These are phyloP conservation scores for Zhuliangozyma blackwelliae DNA, from an alignment of 1,139 yeast genomes.

Conservation along the genomic window DNA sequence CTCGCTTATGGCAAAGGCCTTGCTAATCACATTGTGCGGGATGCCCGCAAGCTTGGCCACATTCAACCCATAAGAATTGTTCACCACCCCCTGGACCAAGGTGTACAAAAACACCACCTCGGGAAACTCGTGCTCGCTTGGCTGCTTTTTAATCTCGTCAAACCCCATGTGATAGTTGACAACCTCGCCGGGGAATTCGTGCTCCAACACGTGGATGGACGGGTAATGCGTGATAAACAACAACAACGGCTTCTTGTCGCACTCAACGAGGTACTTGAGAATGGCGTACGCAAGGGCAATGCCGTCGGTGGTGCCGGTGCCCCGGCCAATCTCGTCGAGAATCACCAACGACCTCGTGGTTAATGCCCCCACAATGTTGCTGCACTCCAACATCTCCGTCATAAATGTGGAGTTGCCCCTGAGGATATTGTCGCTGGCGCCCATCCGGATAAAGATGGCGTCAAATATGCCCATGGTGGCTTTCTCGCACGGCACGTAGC, in stretches of 20 bases:
- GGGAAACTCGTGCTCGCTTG: slow-evolving; percentile 28
- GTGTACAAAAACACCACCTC: slow-evolving; percentile 59
- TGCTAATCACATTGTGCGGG: slow-evolving; percentile 43
- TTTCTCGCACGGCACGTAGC: slow-evolving; percentile 35
- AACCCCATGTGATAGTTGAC: slow-evolving; percentile 76
- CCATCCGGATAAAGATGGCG: slow-evolving; percentile 58
- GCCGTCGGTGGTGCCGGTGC: slow-evolving; percentile 89
- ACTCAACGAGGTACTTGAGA: slow-evolving; percentile 54
- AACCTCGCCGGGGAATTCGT: slow-evolving; percentile 35
- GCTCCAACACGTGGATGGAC: slow-evolving; percentile 53
- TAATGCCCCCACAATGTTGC: slow-evolving; percentile 44
- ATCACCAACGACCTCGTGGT: slow-evolving; percentile 55
- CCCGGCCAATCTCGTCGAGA: slow-evolving; percentile 85
- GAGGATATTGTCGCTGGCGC: slow-evolving; percentile 67
- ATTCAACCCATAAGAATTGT: slow-evolving; percentile 71
- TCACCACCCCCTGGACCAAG: slow-evolving; percentile 54
- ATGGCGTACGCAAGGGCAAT: slow-evolving; percentile 81
- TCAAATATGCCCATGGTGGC: slow-evolving; percentile 59
- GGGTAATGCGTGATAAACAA: slow-evolving; percentile 89
- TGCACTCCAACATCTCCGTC: slow-evolving; percentile 69
- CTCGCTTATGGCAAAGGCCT: slow-evolving; percentile 48
- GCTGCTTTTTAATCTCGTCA: slow-evolving; percentile 28
- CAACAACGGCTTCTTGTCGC: slow-evolving; percentile 47
- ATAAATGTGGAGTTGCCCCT: slow-evolving; percentile 72
- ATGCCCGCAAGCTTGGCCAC: slow-evolving; percentile 72